Evolutionary conservation across 352 stramenopile species (phyloP), one percentile per base, ranked within the genome.

Genomic region (Lagenidium sp.): DNA sequence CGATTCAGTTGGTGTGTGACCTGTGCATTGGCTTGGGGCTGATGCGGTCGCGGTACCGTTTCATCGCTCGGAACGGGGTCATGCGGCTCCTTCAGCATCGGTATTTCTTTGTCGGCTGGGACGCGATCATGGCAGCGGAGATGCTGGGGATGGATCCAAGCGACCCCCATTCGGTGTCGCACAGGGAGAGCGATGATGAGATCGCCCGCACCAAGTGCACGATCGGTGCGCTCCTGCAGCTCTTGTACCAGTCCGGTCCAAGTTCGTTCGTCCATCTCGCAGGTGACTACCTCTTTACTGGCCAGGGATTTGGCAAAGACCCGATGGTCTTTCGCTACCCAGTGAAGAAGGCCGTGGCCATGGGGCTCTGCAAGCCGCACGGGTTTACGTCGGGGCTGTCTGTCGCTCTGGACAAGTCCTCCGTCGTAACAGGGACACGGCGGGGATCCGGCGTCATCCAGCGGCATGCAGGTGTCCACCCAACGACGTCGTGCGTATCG

Each of bases 71-170:
- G 20, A 78, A 78, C 42, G 18, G 41, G 4, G 25, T 67, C 4
- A 46, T 74, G 0, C 50, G 47, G 2, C 35, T 72, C 3, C 26
- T 78, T 16, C 65, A 78, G 28, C 24, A 44, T 11, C 62, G 63
- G 10, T 78, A 65, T 24, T 6, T 60, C 4, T 47, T 78, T 10
- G 63, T 74, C 4, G 65, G 63, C 2, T 78, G 65, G 66, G 66
- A 78, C 19, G 46, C 54, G 4, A 60, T 69, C 22, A 35, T 74
- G 21, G 46, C 50, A 4, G 40, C 61, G 16, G 50, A 74, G 16
- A 57, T 54, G 6, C 44, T 78, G 1, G 66, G 63, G 0, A 60
- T 78, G 23, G 63, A 74, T 46, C 63, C 63, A 8, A 50, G 47
- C 42, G 44, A 69, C 23, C 40, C 41, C 0, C 24, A 40, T 2